These are phyloP conservation scores for Didymella sp. DNA, from an alignment of 2,329 filamentous ascomycete genomes.

Conservation along the genomic window DNA sequence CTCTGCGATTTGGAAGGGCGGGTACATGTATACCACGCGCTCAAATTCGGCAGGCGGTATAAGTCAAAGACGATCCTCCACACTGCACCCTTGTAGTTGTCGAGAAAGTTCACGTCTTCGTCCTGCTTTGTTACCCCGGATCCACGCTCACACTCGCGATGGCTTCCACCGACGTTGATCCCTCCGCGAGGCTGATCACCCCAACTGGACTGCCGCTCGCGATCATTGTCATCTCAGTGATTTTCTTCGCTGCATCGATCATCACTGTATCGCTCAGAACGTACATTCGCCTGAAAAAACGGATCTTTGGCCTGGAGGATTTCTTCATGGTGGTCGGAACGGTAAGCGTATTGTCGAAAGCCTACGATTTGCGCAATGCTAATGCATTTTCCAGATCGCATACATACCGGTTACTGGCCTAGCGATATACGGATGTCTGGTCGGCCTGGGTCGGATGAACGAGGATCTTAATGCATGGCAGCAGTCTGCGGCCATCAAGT, in stretches of 20 bases:
- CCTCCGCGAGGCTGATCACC: slow-evolving; percentile 18
- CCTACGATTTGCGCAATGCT: background rate
- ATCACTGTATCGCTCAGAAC: slow-evolving; percentile 27
- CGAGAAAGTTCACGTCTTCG: background rate
- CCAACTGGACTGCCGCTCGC: slow-evolving; percentile 29
- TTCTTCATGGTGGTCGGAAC: slow-evolving; percentile 25
- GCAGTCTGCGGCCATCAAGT: slow-evolving; percentile 27
- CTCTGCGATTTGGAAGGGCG: background rate
- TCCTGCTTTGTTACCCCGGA: slow-evolving; percentile 2
- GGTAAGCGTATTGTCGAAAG: slow-evolving; percentile 11
- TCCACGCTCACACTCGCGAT: slow-evolving; percentile 2
- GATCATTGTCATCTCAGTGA: slow-evolving; percentile 23
- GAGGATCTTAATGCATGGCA: slow-evolving; percentile 31
- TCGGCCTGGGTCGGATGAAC: slow-evolving; percentile 29
- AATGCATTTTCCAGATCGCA: slow-evolving; percentile 15
- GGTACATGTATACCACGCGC: background rate
- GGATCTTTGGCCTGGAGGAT: slow-evolving; percentile 29
- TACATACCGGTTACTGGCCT: slow-evolving; percentile 25
- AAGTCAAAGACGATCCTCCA: background rate
- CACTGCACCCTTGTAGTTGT: background rate
- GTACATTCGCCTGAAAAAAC: slow-evolving; percentile 25
- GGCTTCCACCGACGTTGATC: slow-evolving; percentile 20
- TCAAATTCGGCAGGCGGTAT: background rate
- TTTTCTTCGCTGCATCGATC: slow-evolving; percentile 25
- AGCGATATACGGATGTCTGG: slow-evolving; percentile 26